phyloP scores from a whole-genome alignment of 1,284 basidiomycete species.

The Wallemia ichthyophaga region DNA sequence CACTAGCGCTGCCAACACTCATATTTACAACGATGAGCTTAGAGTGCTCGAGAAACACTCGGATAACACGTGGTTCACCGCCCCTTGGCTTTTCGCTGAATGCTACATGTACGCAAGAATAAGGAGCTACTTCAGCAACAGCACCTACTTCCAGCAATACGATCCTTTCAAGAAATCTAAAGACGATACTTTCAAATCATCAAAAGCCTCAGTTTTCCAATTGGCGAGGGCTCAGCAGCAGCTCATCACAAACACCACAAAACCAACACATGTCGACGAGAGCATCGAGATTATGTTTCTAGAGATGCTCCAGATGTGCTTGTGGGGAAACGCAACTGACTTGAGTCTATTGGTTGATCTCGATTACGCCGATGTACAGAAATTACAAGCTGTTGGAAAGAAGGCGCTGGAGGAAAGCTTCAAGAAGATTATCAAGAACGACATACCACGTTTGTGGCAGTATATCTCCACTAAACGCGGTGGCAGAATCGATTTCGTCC shows the following conservation, averaged over 20 bases:
- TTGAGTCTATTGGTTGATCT: conserved; percentile 53
- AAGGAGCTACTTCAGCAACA: conserved; percentile 38
- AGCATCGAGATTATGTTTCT: conserved; percentile 36
- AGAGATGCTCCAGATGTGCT: conserved; percentile 63
- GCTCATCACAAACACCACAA: conserved; percentile 20
- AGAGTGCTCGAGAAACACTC: conserved; percentile 20
- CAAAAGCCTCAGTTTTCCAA: conserved; percentile 21
- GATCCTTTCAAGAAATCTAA: conserved; percentile 72
- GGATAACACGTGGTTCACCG: conserved; percentile 57
- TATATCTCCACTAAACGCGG: conserved; percentile 26
- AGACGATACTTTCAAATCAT: conserved; percentile 51
- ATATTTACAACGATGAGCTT: conserved; percentile 45
- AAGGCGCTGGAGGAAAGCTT: conserved; percentile 41
- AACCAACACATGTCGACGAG: conserved; percentile 20
- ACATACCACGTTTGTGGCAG: conserved; percentile 45
- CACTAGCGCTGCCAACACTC: conserved; percentile 36
- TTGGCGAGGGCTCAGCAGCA: conserved; percentile 37
- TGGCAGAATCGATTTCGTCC: conserved; percentile 49
- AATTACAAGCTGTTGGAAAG: conserved; percentile 49
- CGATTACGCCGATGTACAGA: conserved; percentile 44
- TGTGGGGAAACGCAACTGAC: conserved; percentile 39
- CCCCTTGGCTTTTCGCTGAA: conserved; percentile 83
- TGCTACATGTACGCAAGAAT: conserved; percentile 51
- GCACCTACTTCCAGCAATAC: conserved; percentile 38
- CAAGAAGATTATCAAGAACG: conserved; percentile 54